Percentiles rank a stretch among this genome's conserved stretches.
Conservation (phyloP, 306 rosid species). For the Castanopsis chinensis region DNA sequence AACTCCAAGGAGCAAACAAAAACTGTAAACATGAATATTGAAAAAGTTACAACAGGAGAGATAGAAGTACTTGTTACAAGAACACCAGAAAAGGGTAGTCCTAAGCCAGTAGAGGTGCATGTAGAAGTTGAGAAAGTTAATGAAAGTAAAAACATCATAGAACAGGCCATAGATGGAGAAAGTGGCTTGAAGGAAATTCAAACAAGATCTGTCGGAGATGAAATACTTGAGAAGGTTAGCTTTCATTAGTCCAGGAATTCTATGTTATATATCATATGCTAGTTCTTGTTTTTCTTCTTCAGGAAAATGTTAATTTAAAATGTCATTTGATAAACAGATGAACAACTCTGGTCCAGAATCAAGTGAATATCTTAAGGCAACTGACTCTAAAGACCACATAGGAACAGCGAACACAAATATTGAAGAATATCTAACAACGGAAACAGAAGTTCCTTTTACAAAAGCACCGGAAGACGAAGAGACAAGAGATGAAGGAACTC, state of each 20-base stretch:
- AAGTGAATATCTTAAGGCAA: not conserved
- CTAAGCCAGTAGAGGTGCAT: too few species aligned
- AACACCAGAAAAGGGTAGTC: too few species aligned
- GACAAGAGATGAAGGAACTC: too few species aligned
- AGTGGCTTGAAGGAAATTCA: too few species aligned
- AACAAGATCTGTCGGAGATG: not conserved
- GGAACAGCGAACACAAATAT: not conserved
- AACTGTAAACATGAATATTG: not conserved
- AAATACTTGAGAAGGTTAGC: not conserved
- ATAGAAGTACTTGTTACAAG: too few species aligned
- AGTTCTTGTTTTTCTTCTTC: too few species aligned
- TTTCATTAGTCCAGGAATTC: too few species aligned
- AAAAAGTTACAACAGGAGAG: not conserved
- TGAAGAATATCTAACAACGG: not conserved
- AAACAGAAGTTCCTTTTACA: not conserved
- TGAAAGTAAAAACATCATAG: not conserved
- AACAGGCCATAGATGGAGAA: not conserved
- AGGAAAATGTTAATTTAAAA: too few species aligned
- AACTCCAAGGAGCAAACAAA: not conserved
- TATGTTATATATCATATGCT: too few species aligned
- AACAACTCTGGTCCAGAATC: not conserved
- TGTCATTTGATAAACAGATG: slow-evolving; percentile 1
- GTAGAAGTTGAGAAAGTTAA: not conserved
- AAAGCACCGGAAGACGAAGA: slow-evolving; percentile 5
- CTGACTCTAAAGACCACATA: not conserved